phyloP scores from a whole-genome alignment of 345 rosid species.

The Lepidium sativum region DNA sequence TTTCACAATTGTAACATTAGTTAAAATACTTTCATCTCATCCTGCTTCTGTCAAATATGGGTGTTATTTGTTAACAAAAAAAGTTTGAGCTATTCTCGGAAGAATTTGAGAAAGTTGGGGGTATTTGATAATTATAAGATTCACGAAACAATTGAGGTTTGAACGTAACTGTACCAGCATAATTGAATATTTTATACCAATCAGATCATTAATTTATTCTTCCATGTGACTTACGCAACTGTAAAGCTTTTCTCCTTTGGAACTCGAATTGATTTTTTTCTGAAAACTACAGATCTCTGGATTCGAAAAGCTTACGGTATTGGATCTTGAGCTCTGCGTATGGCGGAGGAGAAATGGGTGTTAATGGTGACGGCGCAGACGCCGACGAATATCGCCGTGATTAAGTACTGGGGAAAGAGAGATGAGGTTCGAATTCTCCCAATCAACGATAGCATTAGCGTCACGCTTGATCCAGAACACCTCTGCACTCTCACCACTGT shows the following conservation, averaged over 20 bases:
- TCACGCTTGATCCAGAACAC: constrained; percentile 80
- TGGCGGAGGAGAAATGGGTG: constrained; percentile 65
- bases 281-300: not conserved
- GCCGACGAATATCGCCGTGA: constrained; percentile 89
- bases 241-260: not conserved
- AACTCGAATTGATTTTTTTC: not conserved
- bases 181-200: too few species aligned
- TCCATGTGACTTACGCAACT: not conserved
- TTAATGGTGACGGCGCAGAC: constrained; percentile 75
- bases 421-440: constrained; percentile 83
- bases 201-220: not conserved
- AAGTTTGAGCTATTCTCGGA: not conserved
- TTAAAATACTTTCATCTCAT: not conserved
- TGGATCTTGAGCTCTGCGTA: not conserved
- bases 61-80: not conserved
- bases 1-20: constrained; percentile 19
- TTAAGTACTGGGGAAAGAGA: constrained; percentile 93
- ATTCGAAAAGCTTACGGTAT: not conserved
- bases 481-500: constrained; percentile 91
- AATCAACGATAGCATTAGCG: constrained; percentile 80
- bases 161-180: not conserved
- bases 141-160: not conserved
- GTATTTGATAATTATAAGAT: not conserved
- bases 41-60: not conserved
- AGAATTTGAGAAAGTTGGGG: not conserved